A percentile compares a stretch with the other conserved stretches of the same genome.
Conservation (phyloP, 148 eudicot species). For the Chenopodium berlandieri region DNA sequence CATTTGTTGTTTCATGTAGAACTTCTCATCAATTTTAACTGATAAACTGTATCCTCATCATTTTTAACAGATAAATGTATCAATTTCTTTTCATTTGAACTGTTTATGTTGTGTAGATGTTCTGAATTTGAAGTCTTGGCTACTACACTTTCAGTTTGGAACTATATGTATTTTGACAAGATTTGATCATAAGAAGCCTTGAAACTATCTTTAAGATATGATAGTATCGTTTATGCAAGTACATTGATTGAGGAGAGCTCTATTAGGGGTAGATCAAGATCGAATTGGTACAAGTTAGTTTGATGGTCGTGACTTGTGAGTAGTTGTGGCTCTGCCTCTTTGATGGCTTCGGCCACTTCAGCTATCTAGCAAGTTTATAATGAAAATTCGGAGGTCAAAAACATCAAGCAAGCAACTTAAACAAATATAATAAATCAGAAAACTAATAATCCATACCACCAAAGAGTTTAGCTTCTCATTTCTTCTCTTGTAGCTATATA, state of each 20-base stretch:
- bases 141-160: not conserved
- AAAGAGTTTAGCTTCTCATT: not conserved
- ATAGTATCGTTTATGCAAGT: not conserved
- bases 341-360: no score
- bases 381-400: no score
- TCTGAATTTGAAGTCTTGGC: not conserved
- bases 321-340: no score
- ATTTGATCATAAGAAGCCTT: not conserved
- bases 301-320: no score
- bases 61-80: conserved; percentile 12
- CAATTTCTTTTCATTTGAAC: conserved; percentile 4
- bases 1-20: conserved; percentile 18
- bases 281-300: no score
- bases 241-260: no score
- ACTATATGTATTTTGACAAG: not conserved
- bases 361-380: no score
- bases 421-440: not conserved
- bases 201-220: not conserved
- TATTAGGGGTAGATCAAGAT: no score
- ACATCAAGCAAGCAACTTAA: not conserved
- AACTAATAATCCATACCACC: not conserved
- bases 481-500: not conserved
- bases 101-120: not conserved
- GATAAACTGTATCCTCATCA: conserved; percentile 12
- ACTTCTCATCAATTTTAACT: not conserved